Evolutionary conservation across 1,284 basidiomycete species (phyloP).

Genomic region (Taiwanofungus camphoratus): DNA sequence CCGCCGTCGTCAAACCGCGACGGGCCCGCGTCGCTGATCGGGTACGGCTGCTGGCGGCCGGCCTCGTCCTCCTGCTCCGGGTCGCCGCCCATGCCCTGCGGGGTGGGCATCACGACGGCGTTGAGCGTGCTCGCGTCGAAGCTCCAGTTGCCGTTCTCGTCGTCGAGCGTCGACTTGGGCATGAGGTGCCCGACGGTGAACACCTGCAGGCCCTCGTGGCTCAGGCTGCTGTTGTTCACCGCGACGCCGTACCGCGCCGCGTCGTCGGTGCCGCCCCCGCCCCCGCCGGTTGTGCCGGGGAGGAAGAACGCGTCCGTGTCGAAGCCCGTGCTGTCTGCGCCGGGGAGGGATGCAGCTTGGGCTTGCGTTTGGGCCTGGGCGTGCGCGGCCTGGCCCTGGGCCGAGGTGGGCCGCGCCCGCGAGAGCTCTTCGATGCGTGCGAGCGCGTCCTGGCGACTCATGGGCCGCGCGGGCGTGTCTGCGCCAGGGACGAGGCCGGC

Average conservation of each 20-base stretch:
- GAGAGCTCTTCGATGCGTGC: conserved; percentile 46
- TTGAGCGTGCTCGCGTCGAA: conserved; percentile 36
- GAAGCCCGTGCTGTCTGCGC: conserved; percentile 11
- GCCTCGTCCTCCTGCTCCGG: conserved; percentile 25
- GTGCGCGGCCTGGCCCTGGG: conserved; percentile 17
- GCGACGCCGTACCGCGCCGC: conserved; percentile 18
- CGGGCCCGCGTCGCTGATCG: conserved; percentile 11
- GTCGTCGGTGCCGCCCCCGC: conserved; percentile 21
- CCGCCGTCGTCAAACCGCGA: conserved; percentile 3
- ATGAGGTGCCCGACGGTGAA: conserved; percentile 79
- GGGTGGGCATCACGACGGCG: conserved; percentile 28
- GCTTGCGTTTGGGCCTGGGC: conserved; percentile 6
- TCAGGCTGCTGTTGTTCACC: conserved; percentile 22
- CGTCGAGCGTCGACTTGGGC: conserved; percentile 49
- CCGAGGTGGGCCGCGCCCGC: conserved; percentile 34
- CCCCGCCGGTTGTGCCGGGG: conserved; percentile 21
- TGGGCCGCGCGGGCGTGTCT: conserved; percentile 25
- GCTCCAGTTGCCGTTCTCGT: conserved; percentile 53
- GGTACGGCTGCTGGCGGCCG: conserved; percentile 21
- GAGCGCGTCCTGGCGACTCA: conserved; percentile 42
- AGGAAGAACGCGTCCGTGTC: conserved; percentile 36
- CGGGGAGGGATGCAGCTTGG: background rate
- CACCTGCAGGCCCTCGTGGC: conserved; percentile 69
- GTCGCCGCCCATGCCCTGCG: conserved; percentile 28
- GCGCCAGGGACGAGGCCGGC: conserved; percentile 24